Conservation (phyloP, 768 basidiomycete species). For the Leccinum rimulosum region DNA sequence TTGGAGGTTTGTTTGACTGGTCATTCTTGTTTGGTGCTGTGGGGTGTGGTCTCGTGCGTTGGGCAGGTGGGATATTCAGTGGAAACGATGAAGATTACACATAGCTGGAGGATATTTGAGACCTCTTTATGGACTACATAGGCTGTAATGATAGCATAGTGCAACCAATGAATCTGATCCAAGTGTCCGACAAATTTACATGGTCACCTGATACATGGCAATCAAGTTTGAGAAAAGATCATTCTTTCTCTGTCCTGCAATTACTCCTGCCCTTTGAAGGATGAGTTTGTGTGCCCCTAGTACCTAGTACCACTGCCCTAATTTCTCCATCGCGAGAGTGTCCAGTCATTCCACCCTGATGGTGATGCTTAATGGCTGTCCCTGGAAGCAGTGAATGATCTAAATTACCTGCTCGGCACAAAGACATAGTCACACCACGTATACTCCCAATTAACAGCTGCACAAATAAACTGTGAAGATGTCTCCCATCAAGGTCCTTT, state of each 20-base stretch:
- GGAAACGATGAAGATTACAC: slow-evolving; percentile 17
- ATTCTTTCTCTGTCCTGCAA: neutral
- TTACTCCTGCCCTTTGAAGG: too few species aligned
- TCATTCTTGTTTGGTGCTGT: slow-evolving; percentile 63
- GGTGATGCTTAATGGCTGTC: too few species aligned
- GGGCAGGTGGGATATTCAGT: slow-evolving; percentile 43
- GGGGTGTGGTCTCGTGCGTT: slow-evolving; percentile 46
- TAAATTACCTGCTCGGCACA: too few species aligned
- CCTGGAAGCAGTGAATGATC: too few species aligned
- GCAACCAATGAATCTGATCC: neutral
- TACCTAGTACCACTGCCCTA: too few species aligned
- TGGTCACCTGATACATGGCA: neutral
- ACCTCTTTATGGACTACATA: neutral
- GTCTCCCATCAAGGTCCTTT: too few species aligned
- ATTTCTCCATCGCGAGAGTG: too few species aligned
- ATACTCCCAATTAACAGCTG: too few species aligned
- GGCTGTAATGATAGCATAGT: neutral
- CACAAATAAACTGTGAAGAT: too few species aligned
- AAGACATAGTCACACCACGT: too few species aligned
- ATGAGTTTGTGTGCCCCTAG: too few species aligned
- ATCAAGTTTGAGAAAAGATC: neutral
- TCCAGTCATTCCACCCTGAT: too few species aligned
- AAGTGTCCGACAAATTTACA: neutral
- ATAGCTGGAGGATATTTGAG: neutral
- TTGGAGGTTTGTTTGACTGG: slow-evolving; percentile 73